These are phyloP conservation scores for Fusarium sp. DNA, from an alignment of 2,329 filamentous ascomycete species.

Conservation along the genomic window DNA sequence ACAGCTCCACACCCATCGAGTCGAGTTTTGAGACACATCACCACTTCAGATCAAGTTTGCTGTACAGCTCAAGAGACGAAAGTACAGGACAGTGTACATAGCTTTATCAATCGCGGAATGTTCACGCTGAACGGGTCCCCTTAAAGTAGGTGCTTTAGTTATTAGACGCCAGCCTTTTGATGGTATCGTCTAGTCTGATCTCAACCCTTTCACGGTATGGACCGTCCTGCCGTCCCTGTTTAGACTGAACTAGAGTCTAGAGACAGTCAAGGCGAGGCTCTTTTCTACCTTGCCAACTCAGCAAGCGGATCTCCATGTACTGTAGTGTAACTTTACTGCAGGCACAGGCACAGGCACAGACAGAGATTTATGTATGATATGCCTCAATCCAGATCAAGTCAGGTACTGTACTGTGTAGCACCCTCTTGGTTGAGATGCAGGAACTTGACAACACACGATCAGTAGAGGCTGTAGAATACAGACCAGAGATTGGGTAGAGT, in stretches of 20 bases:
- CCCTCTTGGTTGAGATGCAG: slow-evolving; percentile 37
- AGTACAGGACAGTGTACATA: slow-evolving; percentile 14
- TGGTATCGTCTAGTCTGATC: slow-evolving; percentile 30
- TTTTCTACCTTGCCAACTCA: slow-evolving; percentile 42
- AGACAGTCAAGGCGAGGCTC: slow-evolving; percentile 6
- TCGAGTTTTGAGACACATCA: slow-evolving; percentile 11
- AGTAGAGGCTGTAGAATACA: neutral
- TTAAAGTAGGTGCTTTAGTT: slow-evolving; percentile 12
- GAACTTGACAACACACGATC: slow-evolving; percentile 43
- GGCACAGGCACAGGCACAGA: neutral
- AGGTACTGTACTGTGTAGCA: slow-evolving; percentile 7
- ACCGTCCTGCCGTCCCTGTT: slow-evolving; percentile 27
- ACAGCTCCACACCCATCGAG: slow-evolving; percentile 7
- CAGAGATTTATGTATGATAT: slow-evolving; percentile 7
- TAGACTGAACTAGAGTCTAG: slow-evolving; percentile 32
- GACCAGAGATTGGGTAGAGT: slow-evolving; percentile 35
- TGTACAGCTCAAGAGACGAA: slow-evolving; percentile 2
- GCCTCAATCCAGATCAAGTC: neutral
- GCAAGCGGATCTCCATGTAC: slow-evolving; percentile 37
- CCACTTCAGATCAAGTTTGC: slow-evolving; percentile 21
- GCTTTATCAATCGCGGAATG: neutral
- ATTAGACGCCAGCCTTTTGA: slow-evolving; percentile 35
- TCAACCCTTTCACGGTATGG: slow-evolving; percentile 40
- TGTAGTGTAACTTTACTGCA: slow-evolving; percentile 29
- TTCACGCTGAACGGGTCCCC: slow-evolving; percentile 1